Evolutionary conservation across 257 asterid genomes (phyloP), one percentile per base, ranked within the genome.

Genomic region (Solanum chmielewskii): DNA sequence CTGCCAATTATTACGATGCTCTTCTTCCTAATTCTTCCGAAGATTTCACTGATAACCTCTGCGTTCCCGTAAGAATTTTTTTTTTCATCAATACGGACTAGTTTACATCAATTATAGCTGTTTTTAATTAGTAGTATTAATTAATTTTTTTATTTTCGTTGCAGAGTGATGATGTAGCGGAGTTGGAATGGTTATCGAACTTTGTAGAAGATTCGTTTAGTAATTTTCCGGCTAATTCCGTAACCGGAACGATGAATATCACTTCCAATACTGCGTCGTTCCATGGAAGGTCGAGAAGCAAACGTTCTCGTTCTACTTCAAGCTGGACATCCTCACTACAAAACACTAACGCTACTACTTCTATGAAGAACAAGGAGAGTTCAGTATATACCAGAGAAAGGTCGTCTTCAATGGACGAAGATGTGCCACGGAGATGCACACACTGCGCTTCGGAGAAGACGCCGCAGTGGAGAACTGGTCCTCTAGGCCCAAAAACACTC

Each of bases 391-490:
- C 69, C 31, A 76, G 88, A 60, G 95, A 90, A 68, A 66, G 88
- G 42, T 62, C 87, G 21, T 9, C 83, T 31, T 45, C 68, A 47
- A 29, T 47, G 85, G 68, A 80, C 21, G 74, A 37, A 86, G 91
- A 88, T 70, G 86, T 90, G 86, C 90, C 88, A 87, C 94, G 94
- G 13, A 89, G 93, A 83, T 95, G 98, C 94, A 91, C 94, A 88
- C 98, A 95, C 89, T 95, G 96, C 84, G 94, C 94, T 83, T 92
- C 97, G 21, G 97, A 94, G 90, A 95, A 93, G 92, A 95, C 98
- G 25, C 98, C 98, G 13, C 98, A 95, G 88, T 94, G 98, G 98
- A 88, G 98, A 88, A 92, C 96, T 14, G 98, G 98, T 20, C 98
- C 98, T 10, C 27, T 93, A 86, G 98, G 98, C 5, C 96, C 98